phyloP scores from a whole-genome alignment of 2,329 filamentous ascomycete species.

The Fusarium drepaniforme region DNA sequence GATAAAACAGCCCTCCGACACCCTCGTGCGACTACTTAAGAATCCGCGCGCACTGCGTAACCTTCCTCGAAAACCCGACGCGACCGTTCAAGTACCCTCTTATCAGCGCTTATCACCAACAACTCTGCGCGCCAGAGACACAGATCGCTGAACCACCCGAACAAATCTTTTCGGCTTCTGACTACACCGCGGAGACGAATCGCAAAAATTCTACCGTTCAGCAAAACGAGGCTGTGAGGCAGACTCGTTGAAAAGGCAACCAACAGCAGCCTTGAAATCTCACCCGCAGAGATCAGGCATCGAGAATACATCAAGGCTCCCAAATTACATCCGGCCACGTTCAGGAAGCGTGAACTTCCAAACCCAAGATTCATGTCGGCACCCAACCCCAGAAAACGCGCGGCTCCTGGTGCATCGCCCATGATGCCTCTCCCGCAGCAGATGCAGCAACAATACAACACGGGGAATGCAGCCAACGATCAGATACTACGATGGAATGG shows the following conservation, averaged over 20 bases:
- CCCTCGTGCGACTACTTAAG: conserved; percentile 6
- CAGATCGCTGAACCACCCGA: not conserved
- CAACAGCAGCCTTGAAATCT: conserved; percentile 24
- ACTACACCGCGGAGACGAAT: not conserved
- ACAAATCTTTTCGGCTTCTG: not conserved
- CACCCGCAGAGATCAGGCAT: conserved; percentile 35
- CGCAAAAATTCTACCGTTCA: not conserved
- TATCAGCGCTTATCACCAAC: conserved; percentile 25
- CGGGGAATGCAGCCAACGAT: conserved; percentile 60
- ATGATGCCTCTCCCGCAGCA: conserved; percentile 65
- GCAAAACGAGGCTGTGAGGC: conserved; percentile 23
- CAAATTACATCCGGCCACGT: conserved; percentile 18
- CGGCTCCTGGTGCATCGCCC: conserved; percentile 79
- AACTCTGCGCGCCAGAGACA: conserved; percentile 8
- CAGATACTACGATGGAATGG: conserved; percentile 62
- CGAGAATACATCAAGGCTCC: conserved; percentile 27
- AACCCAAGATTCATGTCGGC: conserved; percentile 56
- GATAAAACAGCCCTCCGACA: conserved; percentile 16
- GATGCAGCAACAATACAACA: conserved; percentile 61
- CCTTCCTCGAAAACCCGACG: conserved; percentile 8
- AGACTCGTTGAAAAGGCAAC: conserved; percentile 11
- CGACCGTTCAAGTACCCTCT: conserved; percentile 12
- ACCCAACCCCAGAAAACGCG: conserved; percentile 74
- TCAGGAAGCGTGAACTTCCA: conserved; percentile 20
- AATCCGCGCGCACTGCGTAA: conserved; percentile 2